phyloP scores from a whole-genome alignment of 768 basidiomycete species.

The Neoboletus subvelutipes region DNA sequence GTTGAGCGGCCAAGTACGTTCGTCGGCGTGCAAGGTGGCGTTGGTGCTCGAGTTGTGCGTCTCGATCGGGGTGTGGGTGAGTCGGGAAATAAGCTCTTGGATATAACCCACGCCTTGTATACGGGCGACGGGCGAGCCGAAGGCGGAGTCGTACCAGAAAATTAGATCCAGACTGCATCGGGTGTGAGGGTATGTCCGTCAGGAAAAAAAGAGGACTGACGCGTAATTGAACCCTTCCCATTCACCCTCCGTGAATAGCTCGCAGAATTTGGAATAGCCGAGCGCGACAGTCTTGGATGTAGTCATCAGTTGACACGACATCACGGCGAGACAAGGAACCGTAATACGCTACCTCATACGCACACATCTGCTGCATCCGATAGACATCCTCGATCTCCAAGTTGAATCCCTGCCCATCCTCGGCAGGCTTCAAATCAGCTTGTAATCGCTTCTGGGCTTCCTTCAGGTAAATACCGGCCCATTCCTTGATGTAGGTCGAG shows the following conservation, averaged over 20 bases:
- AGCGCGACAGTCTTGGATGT: conserved; percentile 74
- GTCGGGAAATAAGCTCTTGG: conserved; percentile 80
- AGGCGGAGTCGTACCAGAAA: conserved; percentile 64
- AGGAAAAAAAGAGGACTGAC: conserved; percentile 39
- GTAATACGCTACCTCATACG: conserved; percentile 62
- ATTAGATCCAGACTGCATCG: conserved; percentile 18
- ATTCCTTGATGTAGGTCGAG: conserved; percentile 53
- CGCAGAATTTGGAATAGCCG: conserved; percentile 89
- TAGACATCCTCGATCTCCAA: conserved; percentile 70
- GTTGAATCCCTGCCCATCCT: conserved; percentile 46
- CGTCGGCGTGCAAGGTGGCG: conserved; percentile 69
- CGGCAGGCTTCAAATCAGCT: conserved; percentile 39
- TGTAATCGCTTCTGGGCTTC: conserved; percentile 63
- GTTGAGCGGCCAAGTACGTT: conserved; percentile 66
- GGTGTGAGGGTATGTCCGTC: neutral
- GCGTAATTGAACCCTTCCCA: conserved; percentile 93
- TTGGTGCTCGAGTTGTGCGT: conserved; percentile 83
- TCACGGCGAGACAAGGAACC: neutral
- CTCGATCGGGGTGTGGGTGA: conserved; percentile 71
- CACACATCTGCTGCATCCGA: conserved; percentile 77
- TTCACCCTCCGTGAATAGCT: conserved; percentile 85
- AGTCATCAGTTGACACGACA: neutral
- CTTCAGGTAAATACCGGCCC: conserved; percentile 72
- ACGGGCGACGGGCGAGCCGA: conserved; percentile 78
- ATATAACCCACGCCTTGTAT: conserved; percentile 78